Conservation (phyloP, 2,329 filamentous ascomycete genomes). For the Chrysosporium queenslandicum region DNA sequence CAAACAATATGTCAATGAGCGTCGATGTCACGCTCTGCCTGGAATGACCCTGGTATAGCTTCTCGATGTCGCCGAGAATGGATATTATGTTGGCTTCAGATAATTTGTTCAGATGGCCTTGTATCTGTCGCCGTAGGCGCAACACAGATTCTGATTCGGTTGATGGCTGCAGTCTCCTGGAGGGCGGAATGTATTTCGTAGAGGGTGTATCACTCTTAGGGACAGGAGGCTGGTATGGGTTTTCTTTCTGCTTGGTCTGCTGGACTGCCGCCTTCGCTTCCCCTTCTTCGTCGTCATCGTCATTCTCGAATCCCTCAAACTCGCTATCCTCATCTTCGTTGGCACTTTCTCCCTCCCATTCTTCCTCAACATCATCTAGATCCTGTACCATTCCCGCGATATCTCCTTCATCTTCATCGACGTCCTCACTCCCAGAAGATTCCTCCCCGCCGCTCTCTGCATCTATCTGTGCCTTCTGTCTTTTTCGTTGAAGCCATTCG, state of each 20-base stretch:
- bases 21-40: conserved; percentile 80
- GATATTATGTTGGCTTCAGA: conserved; percentile 83
- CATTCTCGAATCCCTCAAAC: conserved; percentile 28
- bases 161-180: conserved; percentile 55
- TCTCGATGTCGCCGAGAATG: conserved; percentile 72
- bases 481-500: conserved; percentile 50
- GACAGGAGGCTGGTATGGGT: conserved; percentile 74
- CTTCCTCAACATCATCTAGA: conserved; percentile 15
- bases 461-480: conserved; percentile 41
- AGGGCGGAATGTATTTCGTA: conserved; percentile 81
- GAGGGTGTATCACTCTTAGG: conserved; percentile 24
- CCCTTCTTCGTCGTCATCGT: conserved; percentile 12
- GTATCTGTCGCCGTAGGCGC: conserved; percentile 66
- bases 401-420: conserved; percentile 21
- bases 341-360: conserved; percentile 13
- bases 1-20: conserved; percentile 65
- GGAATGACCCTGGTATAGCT: conserved; percentile 71
- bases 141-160: conserved; percentile 57
- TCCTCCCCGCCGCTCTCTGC: conserved; percentile 26
- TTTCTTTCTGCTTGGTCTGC: conserved; percentile 53
- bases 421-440: conserved; percentile 22
- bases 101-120: conserved; percentile 83
- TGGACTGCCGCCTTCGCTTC: conserved; percentile 16
- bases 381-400: not conserved
- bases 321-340: conserved; percentile 31